Base-by-base conservation (phyloP, 2,329 filamentous ascomycete genomes). In the Nigrospora sphaerica region DNA sequence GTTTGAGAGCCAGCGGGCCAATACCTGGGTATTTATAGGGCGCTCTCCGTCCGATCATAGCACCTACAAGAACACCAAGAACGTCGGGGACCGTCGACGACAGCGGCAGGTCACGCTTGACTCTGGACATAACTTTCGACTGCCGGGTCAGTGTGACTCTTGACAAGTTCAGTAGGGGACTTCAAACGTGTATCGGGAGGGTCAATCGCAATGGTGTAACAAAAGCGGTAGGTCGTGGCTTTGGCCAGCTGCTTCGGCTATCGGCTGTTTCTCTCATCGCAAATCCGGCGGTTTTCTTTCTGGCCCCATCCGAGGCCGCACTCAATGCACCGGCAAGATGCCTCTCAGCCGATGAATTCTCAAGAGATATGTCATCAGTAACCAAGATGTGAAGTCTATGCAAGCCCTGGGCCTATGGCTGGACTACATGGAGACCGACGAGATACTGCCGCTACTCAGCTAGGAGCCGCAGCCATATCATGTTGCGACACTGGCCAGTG, bases 331-430 rank as follows among this genome's bases (percentile, higher is more conserved):
- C 23, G 5, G 10, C 7, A 10, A 6, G 23, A 10, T 28, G 6
- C 10, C 19, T 28, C 10, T 10, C 7, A 6, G 23, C 7, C 2
- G 33, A 54, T 45, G 42, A 37, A 32, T 10, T 18, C 7, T 16
- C 35, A 69, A 65, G 67, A 70, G 49, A 58, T 70, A 10, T 42
- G 61, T 68, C 7, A 70, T 71, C 44, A 69, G 64, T 49, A 71
- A 70, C 48, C 55, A 64, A 39, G 68, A 70, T 46, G 51, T 63
- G 38, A 49, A 56, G 28, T 65, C 65, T 0, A 60, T 70, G 53
- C 52, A 54, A 28, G 53, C 56, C 31, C 58, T 70, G 1, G 68
- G 70, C 46, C 51, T 67, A 12, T 71, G 68, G 68, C 60, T 69
- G 3, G 46, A 69, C 32, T 61, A 62, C 38, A 52, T 70, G 42